A percentile compares a stretch with the other conserved stretches of the same genome.
Evolutionary conservation across 331 rosid species (phyloP).

Genomic region (Malus hybrid): DNA sequence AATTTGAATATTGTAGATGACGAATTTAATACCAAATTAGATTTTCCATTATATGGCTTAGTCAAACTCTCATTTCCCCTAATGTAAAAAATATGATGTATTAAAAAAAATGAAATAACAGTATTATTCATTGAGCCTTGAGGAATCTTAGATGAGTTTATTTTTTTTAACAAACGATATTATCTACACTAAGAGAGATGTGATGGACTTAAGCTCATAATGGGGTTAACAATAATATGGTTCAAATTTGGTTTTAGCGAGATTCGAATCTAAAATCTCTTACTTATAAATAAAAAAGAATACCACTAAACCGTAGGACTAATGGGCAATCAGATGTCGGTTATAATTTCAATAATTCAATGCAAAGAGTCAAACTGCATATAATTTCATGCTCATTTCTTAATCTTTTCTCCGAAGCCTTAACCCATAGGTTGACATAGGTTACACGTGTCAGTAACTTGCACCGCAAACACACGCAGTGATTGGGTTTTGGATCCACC

Average conservation of each 20-base stretch:
- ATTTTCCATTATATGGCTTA: rapidly evolving
- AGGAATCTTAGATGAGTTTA: too few relatives aligned
- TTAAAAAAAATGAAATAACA: too few relatives aligned
- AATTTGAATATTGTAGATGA: too few relatives aligned
- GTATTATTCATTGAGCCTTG: too few relatives aligned
- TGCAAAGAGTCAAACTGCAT: neutral
- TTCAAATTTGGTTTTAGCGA: rapidly evolving
- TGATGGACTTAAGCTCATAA: rapidly evolving
- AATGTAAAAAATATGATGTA: too few relatives aligned
- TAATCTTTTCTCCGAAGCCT: constrained; percentile 10
- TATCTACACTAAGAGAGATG: too few relatives aligned
- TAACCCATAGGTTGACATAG: neutral
- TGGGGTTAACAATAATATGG: too few relatives aligned
- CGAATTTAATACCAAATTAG: too few relatives aligned
- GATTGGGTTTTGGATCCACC: constrained; percentile 18
- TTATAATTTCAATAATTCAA: neutral
- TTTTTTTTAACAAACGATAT: too few relatives aligned
- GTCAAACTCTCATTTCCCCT: rapidly evolving
- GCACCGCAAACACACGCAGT: constrained; percentile 19
- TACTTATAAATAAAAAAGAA: too few relatives aligned
- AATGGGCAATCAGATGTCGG: too few relatives aligned
- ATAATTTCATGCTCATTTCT: neutral
- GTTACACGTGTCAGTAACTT: constrained; percentile 23
- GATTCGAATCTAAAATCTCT: too few relatives aligned
- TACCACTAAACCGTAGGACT: rapidly evolving